Base-by-base conservation (phyloP, 257 asterid species). In the Nicotiana knightiana region DNA sequence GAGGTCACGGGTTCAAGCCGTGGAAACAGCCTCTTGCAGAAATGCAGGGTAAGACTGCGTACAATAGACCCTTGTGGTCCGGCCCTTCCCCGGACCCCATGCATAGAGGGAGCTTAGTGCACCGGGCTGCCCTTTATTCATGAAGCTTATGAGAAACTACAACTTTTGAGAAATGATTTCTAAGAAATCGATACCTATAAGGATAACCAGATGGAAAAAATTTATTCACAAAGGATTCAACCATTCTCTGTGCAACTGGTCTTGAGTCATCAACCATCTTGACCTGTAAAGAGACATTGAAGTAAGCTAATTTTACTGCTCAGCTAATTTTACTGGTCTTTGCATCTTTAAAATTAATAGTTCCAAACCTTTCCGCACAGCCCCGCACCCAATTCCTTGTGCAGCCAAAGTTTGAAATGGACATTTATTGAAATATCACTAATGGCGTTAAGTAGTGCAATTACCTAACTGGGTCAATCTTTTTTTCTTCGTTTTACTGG, bases 201-300 rank as follows among this genome's bases (percentile, higher is more conserved):
- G 99, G 99, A 81, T 94, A 94, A 17, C 99, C 99, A 3, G 99
- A 93, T 48, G 99, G 99, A 58, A 96, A 94, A 84, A 96, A 96
- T 81, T 92, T 91, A 82, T 93, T 94, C 67, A 88, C 88, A 87
- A 96, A 94, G 53, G 97, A 89, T 73, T 93, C 98, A 61, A 81
- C 88, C 55, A 93, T 48, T 86, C 87, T 92, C 30, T 86, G 93
- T 18, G 91, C 86, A 66, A 90, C 88, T 51, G 97, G 93, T 87
- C 98, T 90, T 6, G 94, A 82, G 80, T 96, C 99, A 87, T 91
- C 94, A 51, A 96, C 86, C 51, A 92, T 65, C 88, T 83, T 93
- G 85, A 94, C 91, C 99, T 96, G 92, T 83, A 88, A 67, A 43
- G 46, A 48, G 16, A 51, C 46, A 67, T 24, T 3, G 70, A 39